These are phyloP conservation scores for Phytophthora palmivora DNA, from an alignment of 352 stramenopile species.

Conservation along the genomic window DNA sequence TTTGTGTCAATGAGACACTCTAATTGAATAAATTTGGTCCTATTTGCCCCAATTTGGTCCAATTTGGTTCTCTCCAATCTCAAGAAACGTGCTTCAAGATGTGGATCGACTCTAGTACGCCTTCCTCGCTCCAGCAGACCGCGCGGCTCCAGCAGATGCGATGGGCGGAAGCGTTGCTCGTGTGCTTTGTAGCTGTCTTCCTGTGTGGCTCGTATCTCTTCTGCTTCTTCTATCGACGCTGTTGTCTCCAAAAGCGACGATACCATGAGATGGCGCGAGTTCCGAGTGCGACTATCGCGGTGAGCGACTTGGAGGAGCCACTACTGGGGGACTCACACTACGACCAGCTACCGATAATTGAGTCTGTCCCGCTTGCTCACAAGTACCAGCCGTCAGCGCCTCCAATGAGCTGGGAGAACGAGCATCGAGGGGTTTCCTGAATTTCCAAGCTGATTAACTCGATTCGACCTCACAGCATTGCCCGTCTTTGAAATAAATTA, in stretches of 20 bases:
- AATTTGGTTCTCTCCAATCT: constrained; percentile 11
- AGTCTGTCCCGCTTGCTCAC: constrained; percentile 53
- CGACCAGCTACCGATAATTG: constrained; percentile 41
- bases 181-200: constrained; percentile 53
- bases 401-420: constrained; percentile 48
- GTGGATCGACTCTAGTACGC: constrained; percentile 21
- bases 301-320: constrained; percentile 75
- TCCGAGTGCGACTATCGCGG: constrained; percentile 37
- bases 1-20: neutral
- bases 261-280: constrained; percentile 28
- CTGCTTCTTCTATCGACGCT: constrained; percentile 58
- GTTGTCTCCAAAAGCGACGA: constrained; percentile 20
- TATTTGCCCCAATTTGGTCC: neutral
- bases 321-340: constrained; percentile 56
- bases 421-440: constrained; percentile 15
- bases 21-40: constrained; percentile 1
- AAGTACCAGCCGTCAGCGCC: constrained; percentile 74
- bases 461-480: neutral
- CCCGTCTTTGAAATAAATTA: constrained; percentile 43
- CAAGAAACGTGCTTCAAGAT: constrained; percentile 29
- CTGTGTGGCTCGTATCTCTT: constrained; percentile 59
- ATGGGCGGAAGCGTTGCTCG: constrained; percentile 45
- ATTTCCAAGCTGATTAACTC: neutral
- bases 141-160: constrained; percentile 36
- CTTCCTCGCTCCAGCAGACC: constrained; percentile 19